Evolutionary conservation across 768 basidiomycete genomes (phyloP).

Genomic region (Guyanaporus albipodus): DNA sequence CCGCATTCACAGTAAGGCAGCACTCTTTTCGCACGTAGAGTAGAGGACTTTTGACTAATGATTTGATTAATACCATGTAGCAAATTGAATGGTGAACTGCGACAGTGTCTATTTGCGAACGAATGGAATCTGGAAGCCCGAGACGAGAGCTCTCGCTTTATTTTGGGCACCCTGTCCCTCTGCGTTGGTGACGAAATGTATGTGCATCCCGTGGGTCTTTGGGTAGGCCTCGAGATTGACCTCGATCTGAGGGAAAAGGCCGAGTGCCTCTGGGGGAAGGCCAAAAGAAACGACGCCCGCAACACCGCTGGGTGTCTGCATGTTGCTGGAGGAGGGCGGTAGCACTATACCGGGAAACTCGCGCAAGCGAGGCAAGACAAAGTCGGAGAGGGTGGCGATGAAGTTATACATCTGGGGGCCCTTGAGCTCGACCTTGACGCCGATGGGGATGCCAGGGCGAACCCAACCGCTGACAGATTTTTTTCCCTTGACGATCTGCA

Average conservation of each 20-base stretch:
- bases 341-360: conserved; percentile 85
- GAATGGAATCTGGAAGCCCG: conserved; percentile 93
- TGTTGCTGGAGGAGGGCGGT: conserved; percentile 66
- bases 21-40: conserved; percentile 32
- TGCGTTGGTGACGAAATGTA: conserved; percentile 90
- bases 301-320: conserved; percentile 70
- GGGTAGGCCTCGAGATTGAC: conserved; percentile 91
- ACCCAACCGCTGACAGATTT: conserved; percentile 80
- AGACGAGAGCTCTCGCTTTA: conserved; percentile 78
- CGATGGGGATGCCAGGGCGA: conserved; percentile 74
- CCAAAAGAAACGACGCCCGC: conserved; percentile 90
- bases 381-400: conserved; percentile 81
- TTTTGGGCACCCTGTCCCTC: conserved; percentile 88
- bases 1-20: conserved; percentile 10
- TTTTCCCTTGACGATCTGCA: conserved; percentile 70
- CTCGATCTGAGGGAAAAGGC: conserved; percentile 93
- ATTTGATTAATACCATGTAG: conserved; percentile 20
- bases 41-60: conserved; percentile 24
- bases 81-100: not conserved
- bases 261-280: conserved; percentile 78
- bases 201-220: conserved; percentile 82
- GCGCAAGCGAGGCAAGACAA: conserved; percentile 90
- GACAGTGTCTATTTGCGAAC: conserved; percentile 35
- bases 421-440: conserved; percentile 86
- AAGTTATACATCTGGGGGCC: conserved; percentile 96